phyloP scores from a whole-genome alignment of 495 filamentous ascomycete species.

The Lasiosphaeria miniovina region DNA sequence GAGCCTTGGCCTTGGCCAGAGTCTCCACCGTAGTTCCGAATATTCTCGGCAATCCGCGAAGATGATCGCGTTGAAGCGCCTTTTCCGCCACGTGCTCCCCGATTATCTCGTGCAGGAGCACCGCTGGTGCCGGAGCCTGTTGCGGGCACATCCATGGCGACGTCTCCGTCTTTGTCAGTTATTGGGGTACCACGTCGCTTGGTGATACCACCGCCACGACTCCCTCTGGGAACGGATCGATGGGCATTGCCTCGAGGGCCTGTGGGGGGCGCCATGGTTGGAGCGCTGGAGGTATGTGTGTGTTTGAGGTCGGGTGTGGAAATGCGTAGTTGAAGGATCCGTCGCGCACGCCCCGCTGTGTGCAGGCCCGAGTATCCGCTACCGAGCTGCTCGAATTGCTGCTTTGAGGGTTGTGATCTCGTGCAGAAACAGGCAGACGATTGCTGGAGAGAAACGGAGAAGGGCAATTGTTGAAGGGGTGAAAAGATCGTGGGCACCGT shows the following conservation, averaged over 20 bases:
- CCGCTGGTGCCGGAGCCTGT: conserved; percentile 30
- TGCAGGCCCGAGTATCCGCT: too few relatives aligned
- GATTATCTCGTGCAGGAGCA: conserved; percentile 25
- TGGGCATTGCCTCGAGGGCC: conserved; percentile 27
- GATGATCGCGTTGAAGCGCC: conserved; percentile 14
- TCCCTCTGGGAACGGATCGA: not conserved
- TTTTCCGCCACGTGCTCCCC: conserved; percentile 11
- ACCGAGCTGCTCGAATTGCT: too few relatives aligned
- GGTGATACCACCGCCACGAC: conserved; percentile 59
- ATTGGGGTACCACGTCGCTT: conserved; percentile 57
- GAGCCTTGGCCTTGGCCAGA: not conserved
- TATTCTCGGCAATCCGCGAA: conserved; percentile 22
- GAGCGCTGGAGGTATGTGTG: not conserved
- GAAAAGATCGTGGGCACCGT: too few relatives aligned
- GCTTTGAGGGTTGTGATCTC: too few relatives aligned
- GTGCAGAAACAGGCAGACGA: too few relatives aligned
- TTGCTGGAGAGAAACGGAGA: too few relatives aligned
- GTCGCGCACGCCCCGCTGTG: not conserved
- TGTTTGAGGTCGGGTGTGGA: conserved; percentile 1
- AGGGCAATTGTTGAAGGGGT: too few relatives aligned
- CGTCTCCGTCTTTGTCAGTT: conserved; percentile 77
- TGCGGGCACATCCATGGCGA: conserved; percentile 65
- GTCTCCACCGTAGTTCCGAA: conserved; percentile 21
- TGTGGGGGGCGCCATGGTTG: conserved; percentile 41
- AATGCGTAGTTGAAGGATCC: not conserved